A percentile compares a stretch with the other conserved stretches of the same genome.
Conservation (phyloP, 176 grass and related monocot species). For the Zea luxurians region DNA sequence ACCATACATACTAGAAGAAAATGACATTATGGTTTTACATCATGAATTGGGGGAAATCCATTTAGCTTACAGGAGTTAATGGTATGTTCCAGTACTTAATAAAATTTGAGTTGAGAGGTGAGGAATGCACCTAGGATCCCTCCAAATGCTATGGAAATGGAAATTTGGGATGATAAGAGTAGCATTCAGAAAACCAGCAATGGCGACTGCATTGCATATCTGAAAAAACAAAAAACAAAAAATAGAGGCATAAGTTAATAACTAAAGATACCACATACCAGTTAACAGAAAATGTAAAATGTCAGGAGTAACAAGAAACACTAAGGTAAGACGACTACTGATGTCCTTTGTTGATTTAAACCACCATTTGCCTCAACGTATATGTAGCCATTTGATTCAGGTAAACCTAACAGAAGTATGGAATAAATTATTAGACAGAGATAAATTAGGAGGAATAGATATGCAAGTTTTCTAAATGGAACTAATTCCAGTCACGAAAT, state of each 20-base stretch:
- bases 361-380: slow-evolving; percentile 97
- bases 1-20: neutral
- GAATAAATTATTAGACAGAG: slow-evolving; percentile 17
- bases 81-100: neutral
- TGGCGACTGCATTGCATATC: slow-evolving; percentile 96
- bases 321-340: slow-evolving; percentile 52
- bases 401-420: slow-evolving; percentile 55
- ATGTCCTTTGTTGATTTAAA: slow-evolving; percentile 97
- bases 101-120: neutral
- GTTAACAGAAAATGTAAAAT: slow-evolving; percentile 23
- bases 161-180: slow-evolving; percentile 95
- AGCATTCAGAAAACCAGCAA: slow-evolving; percentile 93
- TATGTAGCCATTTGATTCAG: slow-evolving; percentile 99
- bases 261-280: neutral
- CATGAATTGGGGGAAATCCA: neutral
- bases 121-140: slow-evolving; percentile 70
- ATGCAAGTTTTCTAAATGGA: neutral
- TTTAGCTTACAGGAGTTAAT: neutral
- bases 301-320: slow-evolving; percentile 28
- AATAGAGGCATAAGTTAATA: slow-evolving; percentile 23
- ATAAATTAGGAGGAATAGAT: neutral
- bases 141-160: slow-evolving; percentile 97
- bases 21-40: neutral
- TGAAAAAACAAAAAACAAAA: slow-evolving; percentile 44
- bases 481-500: neutral